Base-by-base conservation (phyloP, 371 early-diverging fungal species). In the Funneliformis caledonium region DNA sequence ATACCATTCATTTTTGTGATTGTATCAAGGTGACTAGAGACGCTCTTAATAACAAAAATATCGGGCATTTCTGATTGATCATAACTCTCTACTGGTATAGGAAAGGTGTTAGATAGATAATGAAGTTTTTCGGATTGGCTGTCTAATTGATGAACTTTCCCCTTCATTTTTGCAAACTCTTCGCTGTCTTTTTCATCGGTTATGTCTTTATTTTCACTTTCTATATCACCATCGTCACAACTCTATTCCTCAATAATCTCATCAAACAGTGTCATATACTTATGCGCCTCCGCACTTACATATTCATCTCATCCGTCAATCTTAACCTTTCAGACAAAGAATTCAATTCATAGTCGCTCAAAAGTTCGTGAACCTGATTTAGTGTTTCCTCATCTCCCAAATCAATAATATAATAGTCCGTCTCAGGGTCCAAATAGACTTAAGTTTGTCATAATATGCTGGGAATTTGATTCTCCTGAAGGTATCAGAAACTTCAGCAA, bases 191-290 rank as follows among this genome's bases (percentile, higher is more conserved):
- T 62, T 62, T 62, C 12, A 26, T 43, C 42, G 12, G 12, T 37
- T 11, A 67, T 42, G 1, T 31, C 16, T 12, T 67, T 16, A 43
- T 67, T 5, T 9, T 67, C 42, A 16, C 2, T 42, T 33, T 67
- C 68, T 42, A 31, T 16, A 43, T 12, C 19, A 67, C 14, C 43
- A 16, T 22, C 8, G 42, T 50, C 50, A 50, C 11, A 50, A 50
- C 12, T 50, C 10, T 43, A 7, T 37, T 31, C 42, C 33, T 42
- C 68, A 42, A 43, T 47, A 48, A 22, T 70, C 8, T 70, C n/a
- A 70, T 70, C 70, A 70, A 70, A 70, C 33, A 70, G 45, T 47
- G 3, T 22, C 45, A 70, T 19, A 48, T 70, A 70, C n/a, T 37
- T 43, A 70, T 6, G 48, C 33, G n/a, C 19, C 8, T 47, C 22